phyloP scores from a whole-genome alignment of 2,329 filamentous ascomycete genomes.

The Botryotinia globosa region DNA sequence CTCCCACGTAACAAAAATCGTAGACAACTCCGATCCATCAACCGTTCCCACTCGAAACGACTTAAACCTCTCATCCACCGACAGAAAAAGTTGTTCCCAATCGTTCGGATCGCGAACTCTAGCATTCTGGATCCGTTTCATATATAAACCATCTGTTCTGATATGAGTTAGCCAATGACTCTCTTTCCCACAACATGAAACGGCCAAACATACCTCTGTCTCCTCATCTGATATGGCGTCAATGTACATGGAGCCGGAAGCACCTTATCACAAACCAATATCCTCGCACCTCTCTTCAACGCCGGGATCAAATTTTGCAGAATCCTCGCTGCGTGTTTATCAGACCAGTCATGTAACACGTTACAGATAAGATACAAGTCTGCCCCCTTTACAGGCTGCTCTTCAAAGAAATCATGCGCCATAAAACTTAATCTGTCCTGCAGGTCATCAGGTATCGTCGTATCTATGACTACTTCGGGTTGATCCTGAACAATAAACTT shows the following conservation, averaged over 20 bases:
- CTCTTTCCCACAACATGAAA: not conserved
- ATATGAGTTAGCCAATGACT: not conserved
- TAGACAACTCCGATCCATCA: not conserved
- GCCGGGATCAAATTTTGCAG: not conserved
- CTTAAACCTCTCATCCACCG: not conserved
- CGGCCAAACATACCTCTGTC: not conserved
- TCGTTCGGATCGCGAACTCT: not conserved
- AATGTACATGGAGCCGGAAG: not conserved
- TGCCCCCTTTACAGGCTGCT: not conserved
- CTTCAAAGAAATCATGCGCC: not conserved
- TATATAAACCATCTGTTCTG: not conserved
- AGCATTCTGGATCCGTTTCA: slow-evolving; percentile 10
- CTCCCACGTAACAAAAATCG: not conserved
- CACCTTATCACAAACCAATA: not conserved
- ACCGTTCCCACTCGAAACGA: not conserved
- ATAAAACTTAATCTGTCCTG: not conserved
- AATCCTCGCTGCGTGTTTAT: not conserved
- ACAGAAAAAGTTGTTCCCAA: not conserved
- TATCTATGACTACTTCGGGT: not conserved
- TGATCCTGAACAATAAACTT: slow-evolving; percentile 7
- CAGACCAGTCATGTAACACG: not conserved
- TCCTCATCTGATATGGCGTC: not conserved
- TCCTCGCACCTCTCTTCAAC: not conserved
- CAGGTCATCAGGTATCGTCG: not conserved
- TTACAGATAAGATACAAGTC: not conserved